Base-by-base conservation (phyloP, 148 eudicot genomes). In the Persicaria tinctoria region DNA sequence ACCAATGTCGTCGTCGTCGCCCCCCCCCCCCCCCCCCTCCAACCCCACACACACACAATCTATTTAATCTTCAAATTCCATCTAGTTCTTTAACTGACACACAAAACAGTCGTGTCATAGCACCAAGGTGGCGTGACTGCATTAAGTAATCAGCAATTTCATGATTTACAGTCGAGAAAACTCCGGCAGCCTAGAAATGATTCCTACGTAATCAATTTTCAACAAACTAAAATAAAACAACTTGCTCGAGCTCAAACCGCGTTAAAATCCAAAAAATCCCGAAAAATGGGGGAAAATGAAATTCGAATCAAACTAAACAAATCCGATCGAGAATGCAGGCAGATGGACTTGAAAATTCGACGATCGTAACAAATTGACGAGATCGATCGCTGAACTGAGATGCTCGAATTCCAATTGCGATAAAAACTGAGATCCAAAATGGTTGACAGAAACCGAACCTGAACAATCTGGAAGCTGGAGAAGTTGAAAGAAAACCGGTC, bases 391-490 rank as follows among this genome's bases (percentile, higher is more conserved):
- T 44, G 45, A 45, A 13, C 11, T 20, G 59, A 12, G 14, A 18
- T 16, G 54, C 17, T 46, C 12, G n/a, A 46, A 46, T 13, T 38
- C 51, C 13, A 18, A 56, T 38, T 41, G 70, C 70, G 44, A 56
- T 10, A 8, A 57, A 11, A 6, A 51, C 17, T 16, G 60, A 63
- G 60, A 68, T 7, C 51, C 66, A 23, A 66, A 70, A 74, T 4
- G 8, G 46, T n/a, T 49, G 27, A 46, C 38, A 46, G 50, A 60
- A 57, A 74, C 17, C 44, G 20, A 55, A 91, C 97, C 93, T 91
- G 91, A 53, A 89, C 81, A 70, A 87, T 89, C 75, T 87, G 90
- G 55, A 91, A 81, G 77, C 84, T 87, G 84, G 91, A 84, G 80
- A 91, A 87, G 55, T 72, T 85, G 83, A 91, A 91, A 76, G 88